Base-by-base conservation (phyloP, 495 filamentous ascomycete genomes). In the Hapsidospora chrysogenum region DNA sequence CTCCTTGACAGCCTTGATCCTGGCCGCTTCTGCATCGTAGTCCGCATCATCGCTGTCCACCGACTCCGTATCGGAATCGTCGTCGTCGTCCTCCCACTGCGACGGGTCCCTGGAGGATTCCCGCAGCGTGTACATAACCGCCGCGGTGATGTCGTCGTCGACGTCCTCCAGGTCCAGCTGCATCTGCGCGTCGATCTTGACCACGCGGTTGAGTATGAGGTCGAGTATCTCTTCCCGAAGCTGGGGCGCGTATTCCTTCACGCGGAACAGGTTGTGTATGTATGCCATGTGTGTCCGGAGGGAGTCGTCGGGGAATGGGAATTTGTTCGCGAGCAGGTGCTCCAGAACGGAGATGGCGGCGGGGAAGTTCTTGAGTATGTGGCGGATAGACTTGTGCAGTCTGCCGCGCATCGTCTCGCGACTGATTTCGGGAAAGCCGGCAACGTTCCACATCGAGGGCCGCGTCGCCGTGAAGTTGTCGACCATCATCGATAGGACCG, bases 121-220 rank as follows among this genome's bases (percentile, higher is more conserved):
- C 38, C 47, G 54, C 40, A 41, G 54, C 33, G 33, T 23, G 35
- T 56, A 50, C 44, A 69, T 49, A 10, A 66, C 64, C 44, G 54
- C 47, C 3, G 62, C 56, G 3, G 60, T 55, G 31, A 63, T 54
- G 30, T 67, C 68, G 37, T 70, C 66, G 22, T 69, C 63, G 34
- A 89, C 56, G 41, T 92, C 81, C 39, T 95, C 85, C 43, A 95
- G 66, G 44, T 96, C 85, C 9, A 83, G 72, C 52, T 94, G 86
- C 49, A 96, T 85, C 49, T 93, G 82, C 3, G 92, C 80, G 44
- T 99, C 89, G 30, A 63, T 77, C 53, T 89, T 92, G 38, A 95
- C 81, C 3, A 95, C 60, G 34, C 76, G 70, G 23, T 87, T 78
- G 9, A 79, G 80, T 27, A 95, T 74, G 13, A 94, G 56, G 38